Base-by-base conservation (phyloP, 2,329 filamentous ascomycete species). In the Fusarium tricinctum region DNA sequence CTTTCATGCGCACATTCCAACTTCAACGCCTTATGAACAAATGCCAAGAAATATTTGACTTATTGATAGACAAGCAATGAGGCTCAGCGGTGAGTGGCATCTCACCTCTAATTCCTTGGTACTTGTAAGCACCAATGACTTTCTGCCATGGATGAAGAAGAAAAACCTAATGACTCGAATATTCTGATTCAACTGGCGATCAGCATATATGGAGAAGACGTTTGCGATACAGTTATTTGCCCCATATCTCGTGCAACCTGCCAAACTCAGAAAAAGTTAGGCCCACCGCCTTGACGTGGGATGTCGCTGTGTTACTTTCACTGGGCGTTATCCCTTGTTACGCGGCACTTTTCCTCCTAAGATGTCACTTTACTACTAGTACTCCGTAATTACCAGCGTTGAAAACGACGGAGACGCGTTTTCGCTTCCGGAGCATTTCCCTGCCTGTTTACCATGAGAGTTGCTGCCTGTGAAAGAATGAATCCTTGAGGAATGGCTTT, bases 221-320 rank as follows among this genome's bases (percentile, higher is more conserved):
- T 48, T 45, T 45, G 60, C 38, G 20, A 45, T 46, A 22, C n/a
- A 5, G 17, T 13, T 43, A 9, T 60, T 46, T 12, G 50, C 54
- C 66, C 66, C 65, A 54, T 66, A 50, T 45, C 47, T 58, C 65
- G 30, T 61, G 60, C 33, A 60, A 68, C 66, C 59, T 69, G 66
- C 65, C 66, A 66, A 68, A 69, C 50, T 19, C 23, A 66, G 65
- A 17, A 56, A 44, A 47, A 58, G 50, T 53, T 20, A 63, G 26
- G 40, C 26, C 45, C 51, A 19, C 43, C 45, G 23, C 33, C 44
- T 32, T n/a, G 58, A 28, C 48, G 8, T 48, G 20, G 28, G 23
- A 66, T 68, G 66, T 68, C 66, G 66, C 66, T 63, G 60, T 66
- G 30, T 42, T 14, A 17, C 32, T 69, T 20, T 54, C 66, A 68